Base-by-base conservation (phyloP, 371 early-diverging fungal genomes). In the Dichotomocladium elegans region DNA sequence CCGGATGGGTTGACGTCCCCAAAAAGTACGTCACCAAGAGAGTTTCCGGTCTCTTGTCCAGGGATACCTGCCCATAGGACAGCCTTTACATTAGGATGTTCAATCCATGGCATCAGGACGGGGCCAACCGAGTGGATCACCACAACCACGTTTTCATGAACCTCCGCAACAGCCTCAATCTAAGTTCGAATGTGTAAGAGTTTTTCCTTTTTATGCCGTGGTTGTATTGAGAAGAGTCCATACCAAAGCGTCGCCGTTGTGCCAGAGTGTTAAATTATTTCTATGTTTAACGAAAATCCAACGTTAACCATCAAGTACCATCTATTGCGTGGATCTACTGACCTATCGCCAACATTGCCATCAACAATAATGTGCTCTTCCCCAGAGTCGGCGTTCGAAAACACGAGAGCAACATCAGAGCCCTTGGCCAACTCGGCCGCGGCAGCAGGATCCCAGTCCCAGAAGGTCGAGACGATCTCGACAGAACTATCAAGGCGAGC, bases 271-370 rank as follows among this genome's bases (percentile, higher is more conserved):
- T 48, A 87, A 47, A 29, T 83, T 70, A 34, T 75, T 77, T 7
- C 87, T 70, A n/a, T n/a, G n/a, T n/a, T n/a, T n/a, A 43, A 81
- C 83, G 31, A 72, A 66, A 57, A 79, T 51, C 82, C 81, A 82
- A n/a, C n/a, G n/a, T n/a, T n/a, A n/a, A n/a, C n/a, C n/a, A n/a
- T n/a, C n/a, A n/a, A n/a, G n/a, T n/a, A n/a, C n/a, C n/a, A n/a
- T n/a, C n/a, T n/a, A n/a, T n/a, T n/a, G n/a, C n/a, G n/a, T n/a
- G n/a, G n/a, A n/a, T n/a, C n/a, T n/a, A n/a, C n/a, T n/a, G n/a
- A n/a, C n/a, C n/a, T 69, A 33, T 87, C 87, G 14, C 84, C 82
- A 25, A 40, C 21, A 53, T 74, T 71, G 7, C 60, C 68, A 52
- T 71, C 69, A 8, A 71, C 69, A 21, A 46, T 41, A 15, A 66